Evolutionary conservation across 202 grass and related monocot genomes (phyloP), one percentile per base, ranked within the genome.

Genomic region (Digitaria exilis): DNA sequence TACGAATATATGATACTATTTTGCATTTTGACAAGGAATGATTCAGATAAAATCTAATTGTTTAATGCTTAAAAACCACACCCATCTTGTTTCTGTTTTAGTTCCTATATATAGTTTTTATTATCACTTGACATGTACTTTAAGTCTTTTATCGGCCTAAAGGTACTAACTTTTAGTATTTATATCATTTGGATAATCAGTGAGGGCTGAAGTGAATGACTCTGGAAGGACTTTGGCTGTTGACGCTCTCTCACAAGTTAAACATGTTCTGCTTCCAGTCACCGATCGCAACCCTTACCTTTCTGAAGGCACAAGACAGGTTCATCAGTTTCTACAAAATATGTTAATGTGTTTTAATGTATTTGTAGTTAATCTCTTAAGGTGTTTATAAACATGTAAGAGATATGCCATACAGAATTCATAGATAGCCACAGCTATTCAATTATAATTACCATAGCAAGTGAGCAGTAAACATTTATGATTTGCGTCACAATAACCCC

Each of bases 291-390:
- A 94, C 69, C 96, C 96, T 78, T 96, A 96, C 71, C 96, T 98
- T 77, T 98, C 96, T 60, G 96, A 98, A 69, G 96, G 96, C 85
- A 98, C 95, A 78, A 84, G 90, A 90, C 92, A 91, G 95, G 95
- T 98, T 11, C 50, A 17, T 48, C 66, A 32, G 72, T 58, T 84
- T 61, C 75, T 75, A 74, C 65, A 54, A 32, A 49, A 66, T 58
- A 39, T 12, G 77, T 57, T 8, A 29, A 54, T 9, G 34, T 5
- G 28, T 61, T 73, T 39, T 37, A n/a, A 41, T 49, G 45, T 34
- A 26, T 74, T 74, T 70, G 9, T 63, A 3, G 6, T 60, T 17
- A 12, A 24, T 43, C 84, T 16, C 0, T 75, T 65, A 54, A 35
- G 6, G 26, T 68, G 31, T 48, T 24, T 30, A 31, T 28, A 57